Evolutionary conservation across 345 rosid species (phyloP), one percentile per base, ranked within the genome.

Genomic region (Dimocarpus longan): DNA sequence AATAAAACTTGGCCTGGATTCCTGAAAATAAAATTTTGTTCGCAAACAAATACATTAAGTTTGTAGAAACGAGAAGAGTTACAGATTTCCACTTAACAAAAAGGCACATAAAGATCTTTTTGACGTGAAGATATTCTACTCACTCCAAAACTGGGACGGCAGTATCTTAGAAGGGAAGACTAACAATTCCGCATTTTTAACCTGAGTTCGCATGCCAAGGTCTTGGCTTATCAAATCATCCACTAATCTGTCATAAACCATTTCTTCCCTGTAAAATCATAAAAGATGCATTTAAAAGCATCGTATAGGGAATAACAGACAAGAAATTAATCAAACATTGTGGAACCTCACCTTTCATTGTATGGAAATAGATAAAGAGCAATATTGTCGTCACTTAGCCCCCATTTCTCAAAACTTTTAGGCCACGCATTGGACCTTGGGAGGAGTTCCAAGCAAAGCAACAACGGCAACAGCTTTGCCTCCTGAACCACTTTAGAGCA

Each of bases 361-460:
- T 80, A 80, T 57, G 97, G 91, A 75, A 94, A 91, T 79, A 94
- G 83, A 76, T 85, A 94, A 6, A 90, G 91, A 52, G 88, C 98
- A 70, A 94, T 84, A 67, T 82, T 80, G 6, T 86, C 79, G 80
- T 88, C 90, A 21, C 42, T 74, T 28, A 93, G 93, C 76, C 89
- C 90, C 68, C 72, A 64, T 69, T 78, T 65, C 62, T 73, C 63
- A 81, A 94, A 94, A 75, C 86, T 65, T 76, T 81, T 85, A 2
- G 97, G 98, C 97, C 98, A 91, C 50, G 86, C 77, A 19, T 74
- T 42, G 42, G 74, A 75, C 80, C 88, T 88, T 0, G 91, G 90
- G 79, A 81, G 80, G 80, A 94, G 78, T 67, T 91, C 93, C 28
- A 87, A 76, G 80, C 70, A 78, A 57, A 93, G 91, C 50, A 63